Evolutionary conservation across 2,329 filamentous ascomycete species (phyloP).

Genomic region (Chaetomium olivaceum): DNA sequence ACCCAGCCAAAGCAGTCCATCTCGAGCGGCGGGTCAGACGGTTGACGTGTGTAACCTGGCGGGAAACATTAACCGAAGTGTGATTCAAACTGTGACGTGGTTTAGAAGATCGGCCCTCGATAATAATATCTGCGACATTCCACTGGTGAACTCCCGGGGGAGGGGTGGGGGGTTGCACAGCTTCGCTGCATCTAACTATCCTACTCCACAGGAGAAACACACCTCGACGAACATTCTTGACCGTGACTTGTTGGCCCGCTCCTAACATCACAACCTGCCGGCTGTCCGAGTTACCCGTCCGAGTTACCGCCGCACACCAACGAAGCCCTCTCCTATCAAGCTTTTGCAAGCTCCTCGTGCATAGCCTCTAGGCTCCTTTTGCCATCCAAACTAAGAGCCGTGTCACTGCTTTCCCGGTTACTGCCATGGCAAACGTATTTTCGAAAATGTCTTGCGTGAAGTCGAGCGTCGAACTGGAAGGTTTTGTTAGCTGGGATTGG

Average conservation of each 20-base stretch:
- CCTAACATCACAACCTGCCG: not conserved
- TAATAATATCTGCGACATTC: not conserved
- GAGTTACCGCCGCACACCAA: not conserved
- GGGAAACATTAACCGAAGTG: not conserved
- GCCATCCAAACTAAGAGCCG: not conserved
- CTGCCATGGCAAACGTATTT: constrained; percentile 38
- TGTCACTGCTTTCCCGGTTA: no score
- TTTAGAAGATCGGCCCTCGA: not conserved
- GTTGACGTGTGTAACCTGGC: no score
- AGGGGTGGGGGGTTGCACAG: not conserved
- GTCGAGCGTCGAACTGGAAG: constrained; percentile 39
- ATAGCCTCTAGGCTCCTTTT: not conserved
- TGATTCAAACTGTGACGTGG: not conserved
- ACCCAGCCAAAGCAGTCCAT: no score
- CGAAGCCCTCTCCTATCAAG: not conserved
- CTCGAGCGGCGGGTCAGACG: no score
- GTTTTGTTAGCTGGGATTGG: not conserved
- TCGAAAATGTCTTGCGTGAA: constrained; percentile 47
- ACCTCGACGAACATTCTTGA: not conserved
- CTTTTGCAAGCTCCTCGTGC: not conserved
- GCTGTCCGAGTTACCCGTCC: not conserved
- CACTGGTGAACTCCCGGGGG: not conserved
- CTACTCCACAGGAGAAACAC: not conserved
- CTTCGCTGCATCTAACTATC: not conserved
- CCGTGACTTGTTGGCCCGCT: no score